Conservation (phyloP, 2,329 filamentous ascomycete species). For the Ophiostoma quercus region DNA sequence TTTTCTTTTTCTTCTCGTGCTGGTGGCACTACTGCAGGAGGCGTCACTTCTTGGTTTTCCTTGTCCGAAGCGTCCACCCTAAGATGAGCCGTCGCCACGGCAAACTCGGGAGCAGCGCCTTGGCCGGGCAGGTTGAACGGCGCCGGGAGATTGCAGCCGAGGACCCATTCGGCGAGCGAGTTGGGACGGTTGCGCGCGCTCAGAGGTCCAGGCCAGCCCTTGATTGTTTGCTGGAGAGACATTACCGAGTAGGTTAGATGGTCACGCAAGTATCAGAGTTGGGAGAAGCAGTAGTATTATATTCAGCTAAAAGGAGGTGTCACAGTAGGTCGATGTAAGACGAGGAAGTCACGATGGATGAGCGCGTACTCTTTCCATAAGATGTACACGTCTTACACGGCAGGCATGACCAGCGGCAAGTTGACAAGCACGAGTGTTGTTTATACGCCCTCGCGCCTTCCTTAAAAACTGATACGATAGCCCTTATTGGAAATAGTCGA, state of each 20-base stretch:
- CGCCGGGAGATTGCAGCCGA: neutral
- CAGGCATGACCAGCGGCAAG: neutral
- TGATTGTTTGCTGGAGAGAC: neutral
- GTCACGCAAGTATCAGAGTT: too few relatives aligned
- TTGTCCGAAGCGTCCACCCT: neutral
- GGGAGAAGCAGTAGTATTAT: too few relatives aligned
- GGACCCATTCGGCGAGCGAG: neutral
- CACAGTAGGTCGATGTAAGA: neutral
- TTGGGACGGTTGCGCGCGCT: neutral
- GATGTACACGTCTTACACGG: neutral
- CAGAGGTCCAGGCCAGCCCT: slow-evolving; percentile 1
- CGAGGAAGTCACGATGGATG: neutral
- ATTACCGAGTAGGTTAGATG: neutral
- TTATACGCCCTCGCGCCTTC: neutral
- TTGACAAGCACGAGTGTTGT: neutral
- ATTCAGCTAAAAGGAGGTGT: too few relatives aligned
- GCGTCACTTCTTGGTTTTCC: neutral
- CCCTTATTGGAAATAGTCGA: neutral
- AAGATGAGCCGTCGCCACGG: neutral
- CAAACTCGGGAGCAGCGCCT: neutral
- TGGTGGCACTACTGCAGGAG: neutral
- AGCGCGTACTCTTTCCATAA: neutral
- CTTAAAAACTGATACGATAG: neutral
- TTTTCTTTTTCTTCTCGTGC: neutral
- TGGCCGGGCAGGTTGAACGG: neutral